phyloP scores from a whole-genome alignment of 495 filamentous ascomycete genomes.

The Xylaria intraflava region DNA sequence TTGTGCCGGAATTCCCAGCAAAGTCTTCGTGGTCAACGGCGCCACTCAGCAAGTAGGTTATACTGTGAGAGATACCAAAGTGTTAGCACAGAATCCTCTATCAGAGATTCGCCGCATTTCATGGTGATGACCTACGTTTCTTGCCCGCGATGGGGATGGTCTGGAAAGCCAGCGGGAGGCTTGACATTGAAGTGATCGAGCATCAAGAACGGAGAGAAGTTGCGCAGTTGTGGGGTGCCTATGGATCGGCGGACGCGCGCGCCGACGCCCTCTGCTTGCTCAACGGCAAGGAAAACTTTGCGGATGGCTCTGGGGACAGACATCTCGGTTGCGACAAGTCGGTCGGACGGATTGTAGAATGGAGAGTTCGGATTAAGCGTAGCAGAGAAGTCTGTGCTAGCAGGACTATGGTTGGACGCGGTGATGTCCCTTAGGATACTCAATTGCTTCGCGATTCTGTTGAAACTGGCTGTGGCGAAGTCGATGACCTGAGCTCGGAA shows the following conservation, averaged over 20 bases:
- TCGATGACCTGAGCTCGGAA: conserved; percentile 25
- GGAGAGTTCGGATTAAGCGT: conserved; percentile 11
- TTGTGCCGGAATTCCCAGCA: conserved; percentile 78
- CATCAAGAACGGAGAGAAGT: conserved; percentile 95
- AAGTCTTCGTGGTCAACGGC: conserved; percentile 96
- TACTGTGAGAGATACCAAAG: conserved; percentile 30
- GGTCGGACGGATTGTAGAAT: conserved; percentile 22
- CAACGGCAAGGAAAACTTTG: conserved; percentile 73
- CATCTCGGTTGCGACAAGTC: conserved; percentile 45
- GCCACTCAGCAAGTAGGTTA: conserved; percentile 82
- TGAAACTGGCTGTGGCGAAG: conserved; percentile 16
- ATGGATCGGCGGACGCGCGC: conserved; percentile 84
- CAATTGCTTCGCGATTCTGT: conserved; percentile 16
- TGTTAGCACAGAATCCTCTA: conserved; percentile 2
- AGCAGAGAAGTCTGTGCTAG: conserved; percentile 4
- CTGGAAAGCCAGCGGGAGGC: conserved; percentile 79
- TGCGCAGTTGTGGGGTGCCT: conserved; percentile 73
- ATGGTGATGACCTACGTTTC: conserved; percentile 13
- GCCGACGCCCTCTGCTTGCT: conserved; percentile 85
- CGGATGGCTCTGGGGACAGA: conserved; percentile 67
- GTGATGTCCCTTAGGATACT: conserved; percentile 3
- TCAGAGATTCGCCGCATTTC: neutral
- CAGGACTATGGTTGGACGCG: neutral
- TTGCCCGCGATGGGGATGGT: conserved; percentile 48
- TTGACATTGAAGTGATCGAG: conserved; percentile 86